phyloP scores from a whole-genome alignment of 1,284 basidiomycete genomes.

The Mycena citricolor region DNA sequence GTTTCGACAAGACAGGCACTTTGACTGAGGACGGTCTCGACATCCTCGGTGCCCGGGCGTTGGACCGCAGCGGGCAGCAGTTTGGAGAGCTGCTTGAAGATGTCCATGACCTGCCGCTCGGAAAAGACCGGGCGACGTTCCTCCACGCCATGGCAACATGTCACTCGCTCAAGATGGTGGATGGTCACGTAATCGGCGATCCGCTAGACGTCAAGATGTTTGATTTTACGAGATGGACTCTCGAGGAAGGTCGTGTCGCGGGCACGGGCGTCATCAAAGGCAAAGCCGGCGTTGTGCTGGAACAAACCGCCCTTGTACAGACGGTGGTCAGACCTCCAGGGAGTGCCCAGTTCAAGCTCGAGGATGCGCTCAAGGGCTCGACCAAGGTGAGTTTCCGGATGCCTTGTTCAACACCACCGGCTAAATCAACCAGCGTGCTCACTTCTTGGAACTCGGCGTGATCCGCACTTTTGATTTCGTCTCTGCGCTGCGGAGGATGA shows the following conservation, averaged over 20 bases:
- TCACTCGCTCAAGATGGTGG: constrained; percentile 92
- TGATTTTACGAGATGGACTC: constrained; percentile 92
- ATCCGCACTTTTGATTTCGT: constrained; percentile 98
- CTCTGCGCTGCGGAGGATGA: constrained; percentile 92
- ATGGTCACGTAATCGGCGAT: constrained; percentile 90
- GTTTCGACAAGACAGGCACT: constrained; percentile 99
- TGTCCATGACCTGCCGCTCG: constrained; percentile 82
- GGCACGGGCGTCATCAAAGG: constrained; percentile 71
- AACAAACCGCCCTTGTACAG: constrained; percentile 92
- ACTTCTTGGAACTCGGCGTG: constrained; percentile 95
- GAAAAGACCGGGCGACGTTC: constrained; percentile 81
- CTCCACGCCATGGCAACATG: constrained; percentile 95
- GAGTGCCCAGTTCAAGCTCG: constrained; percentile 82
- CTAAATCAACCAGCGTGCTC: constrained; percentile 66
- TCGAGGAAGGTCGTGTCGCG: constrained; percentile 86
- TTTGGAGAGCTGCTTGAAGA: constrained; percentile 93
- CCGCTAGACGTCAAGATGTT: constrained; percentile 98
- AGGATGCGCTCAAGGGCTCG: constrained; percentile 86
- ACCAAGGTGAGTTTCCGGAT: constrained; percentile 55
- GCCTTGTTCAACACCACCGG: not conserved
- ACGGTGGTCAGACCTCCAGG: constrained; percentile 96
- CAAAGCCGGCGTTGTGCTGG: constrained; percentile 58
- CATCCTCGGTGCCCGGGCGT: constrained; percentile 87
- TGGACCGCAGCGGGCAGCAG: constrained; percentile 71
- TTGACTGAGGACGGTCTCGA: constrained; percentile 98